Evolutionary conservation across 176 grass and related monocot genomes (phyloP), one percentile per base, ranked within the genome.

Genomic region (Aechmea fasciata): DNA sequence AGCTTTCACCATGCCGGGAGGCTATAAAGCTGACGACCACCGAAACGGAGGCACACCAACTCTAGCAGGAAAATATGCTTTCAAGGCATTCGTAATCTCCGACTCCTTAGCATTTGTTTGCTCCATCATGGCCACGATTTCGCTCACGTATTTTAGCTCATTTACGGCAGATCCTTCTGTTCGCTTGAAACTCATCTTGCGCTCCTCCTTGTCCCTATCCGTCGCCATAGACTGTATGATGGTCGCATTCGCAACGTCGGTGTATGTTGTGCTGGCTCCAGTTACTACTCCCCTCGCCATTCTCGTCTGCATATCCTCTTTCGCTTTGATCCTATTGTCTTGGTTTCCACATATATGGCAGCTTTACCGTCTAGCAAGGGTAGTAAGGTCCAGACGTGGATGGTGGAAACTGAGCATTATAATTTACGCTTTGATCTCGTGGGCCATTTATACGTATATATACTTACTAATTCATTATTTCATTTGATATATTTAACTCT

Each of bases 1-100:
- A 47, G 76, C 68, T 17, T 79, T 79, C 52, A 71, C 47, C 50
- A 17, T 79, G 12, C 67, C 76, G 20, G 54, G 76, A 3, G 29
- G 68, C n/a, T 59, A 63, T 63, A 22, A 63, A 50, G 26, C 22
- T 48, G 10, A 70, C 3, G n/a, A 66, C n/a, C 9, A 73, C 59
- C 23, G n/a, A 61, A 17, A 74, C 50, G 22, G 14, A 17, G 68
- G 68, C 11, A 70, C n/a, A 1, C 51, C 68, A 65, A 17, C 50
- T 29, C n/a, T 65, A 14, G 52, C 13, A 15, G 51, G 7, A 12
- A 71, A 59, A 19, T 52, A 52, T 10, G 8, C 50, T 13, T 79
- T 71, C 19, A 52, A 52, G 11, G 68, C 52, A 13, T 79, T 79
- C 20, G 11, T 71, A 10, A 64, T 79, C 20, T 50, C 57, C 17